A percentile compares a stretch with the other conserved stretches of the same genome.
Conservation (phyloP, 192 early-diverging fungal genomes). For the Geranomyces michiganensis region DNA sequence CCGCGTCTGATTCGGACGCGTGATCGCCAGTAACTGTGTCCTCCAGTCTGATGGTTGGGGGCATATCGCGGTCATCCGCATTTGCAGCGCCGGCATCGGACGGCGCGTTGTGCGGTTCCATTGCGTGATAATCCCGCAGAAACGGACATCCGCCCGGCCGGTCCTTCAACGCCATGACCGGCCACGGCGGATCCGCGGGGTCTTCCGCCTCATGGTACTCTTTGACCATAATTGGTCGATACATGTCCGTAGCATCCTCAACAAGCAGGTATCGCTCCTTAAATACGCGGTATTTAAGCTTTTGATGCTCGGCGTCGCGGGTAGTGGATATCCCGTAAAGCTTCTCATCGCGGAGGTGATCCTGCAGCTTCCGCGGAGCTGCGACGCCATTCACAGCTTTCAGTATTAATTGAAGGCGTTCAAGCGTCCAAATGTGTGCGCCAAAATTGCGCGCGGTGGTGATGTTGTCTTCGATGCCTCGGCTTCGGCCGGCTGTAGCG, state of each 20-base stretch:
- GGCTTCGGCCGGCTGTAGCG: background rate
- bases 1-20: background rate
- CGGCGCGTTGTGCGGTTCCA: background rate
- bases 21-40: too few species aligned
- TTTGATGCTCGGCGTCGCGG: background rate
- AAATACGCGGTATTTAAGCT: constrained; percentile 20
- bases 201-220: constrained; percentile 34
- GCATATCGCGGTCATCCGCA: background rate
- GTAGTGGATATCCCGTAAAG: constrained; percentile 32
- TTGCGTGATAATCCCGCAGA: background rate
- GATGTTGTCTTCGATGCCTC: constrained; percentile 9
- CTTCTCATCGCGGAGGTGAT: constrained; percentile 33
- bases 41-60: background rate
- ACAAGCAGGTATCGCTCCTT: constrained; percentile 24
- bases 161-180: constrained; percentile 20
- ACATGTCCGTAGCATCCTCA: constrained; percentile 21
- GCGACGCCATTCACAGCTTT: constrained; percentile 22
- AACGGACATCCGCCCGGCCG: constrained; percentile 29
- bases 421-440: constrained; percentile 13
- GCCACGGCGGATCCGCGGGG: constrained; percentile 27
- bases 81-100: background rate
- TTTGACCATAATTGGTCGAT: constrained; percentile 26
- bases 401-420: constrained; percentile 5
- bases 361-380: constrained; percentile 26
- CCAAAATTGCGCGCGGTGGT: constrained; percentile 16